Percentiles rank a stretch among this genome's conserved stretches.
Conservation (phyloP, 2,329 filamentous ascomycete genomes). For the Gliomastix tumulicola region DNA sequence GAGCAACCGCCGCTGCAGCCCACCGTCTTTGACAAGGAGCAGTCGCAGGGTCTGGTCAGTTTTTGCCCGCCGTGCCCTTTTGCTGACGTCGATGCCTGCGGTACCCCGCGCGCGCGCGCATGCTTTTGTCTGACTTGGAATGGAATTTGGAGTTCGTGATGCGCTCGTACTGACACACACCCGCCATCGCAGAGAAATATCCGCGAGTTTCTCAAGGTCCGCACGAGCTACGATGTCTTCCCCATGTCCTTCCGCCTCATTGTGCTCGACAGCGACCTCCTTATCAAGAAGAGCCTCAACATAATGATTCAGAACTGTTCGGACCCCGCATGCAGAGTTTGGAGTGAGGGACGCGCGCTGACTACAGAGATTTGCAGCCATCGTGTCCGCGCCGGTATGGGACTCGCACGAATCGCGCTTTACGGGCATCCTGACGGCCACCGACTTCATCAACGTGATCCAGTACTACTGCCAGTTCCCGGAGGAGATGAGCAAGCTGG, state of each 20-base stretch:
- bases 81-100: too few relatives aligned
- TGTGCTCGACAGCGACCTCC: conserved; percentile 86
- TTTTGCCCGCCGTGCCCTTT: too few relatives aligned
- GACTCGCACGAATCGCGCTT: conserved; percentile 90
- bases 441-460: conserved; percentile 97
- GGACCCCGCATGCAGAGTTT: too few relatives aligned
- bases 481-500: conserved; percentile 80
- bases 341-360: too few relatives aligned
- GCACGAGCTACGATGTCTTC: conserved; percentile 95
- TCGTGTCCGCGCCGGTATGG: conserved; percentile 96
- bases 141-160: too few relatives aligned
- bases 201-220: conserved; percentile 90
- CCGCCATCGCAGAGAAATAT: conserved; percentile 70
- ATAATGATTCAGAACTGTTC: conserved; percentile 97
- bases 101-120: too few relatives aligned
- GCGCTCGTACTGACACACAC: too few relatives aligned
- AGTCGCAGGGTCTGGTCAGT: conserved; percentile 71
- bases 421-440: conserved; percentile 88
- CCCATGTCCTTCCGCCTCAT: conserved; percentile 94
- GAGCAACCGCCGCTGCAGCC: conserved; percentile 20
- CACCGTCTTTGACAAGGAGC: conserved; percentile 65
- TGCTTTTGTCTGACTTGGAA: too few relatives aligned
- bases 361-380: too few relatives aligned
- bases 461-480: conserved; percentile 99
- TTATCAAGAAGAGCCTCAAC: conserved; percentile 94